Percentiles rank a stretch among this genome's conserved stretches.
phyloP scores from a whole-genome alignment of 2,329 filamentous ascomycete species.

The Biscogniauxia sp. region DNA sequence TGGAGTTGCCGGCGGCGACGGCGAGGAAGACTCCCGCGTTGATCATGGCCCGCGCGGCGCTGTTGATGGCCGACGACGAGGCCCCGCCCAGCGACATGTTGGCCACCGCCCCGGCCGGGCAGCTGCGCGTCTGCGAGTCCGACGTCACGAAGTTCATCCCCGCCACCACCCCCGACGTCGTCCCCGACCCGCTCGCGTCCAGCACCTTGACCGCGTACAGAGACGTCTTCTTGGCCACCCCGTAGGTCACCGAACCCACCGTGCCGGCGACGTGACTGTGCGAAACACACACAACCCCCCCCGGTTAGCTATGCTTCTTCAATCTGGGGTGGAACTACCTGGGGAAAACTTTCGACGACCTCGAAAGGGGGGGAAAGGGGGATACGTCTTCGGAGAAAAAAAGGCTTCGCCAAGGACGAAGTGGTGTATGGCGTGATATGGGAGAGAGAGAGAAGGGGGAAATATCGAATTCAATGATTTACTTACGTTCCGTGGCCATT shows the following conservation, averaged over 20 bases:
- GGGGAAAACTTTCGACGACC: not conserved
- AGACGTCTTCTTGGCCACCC: slow-evolving; percentile 42
- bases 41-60: slow-evolving; percentile 46
- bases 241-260: slow-evolving; percentile 39
- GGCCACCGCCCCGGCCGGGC: slow-evolving; percentile 45
- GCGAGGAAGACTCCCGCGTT: slow-evolving; percentile 48
- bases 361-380: too few species aligned
- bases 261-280: slow-evolving; percentile 18
- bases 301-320: not conserved
- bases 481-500: slow-evolving; percentile 44
- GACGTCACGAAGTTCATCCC: slow-evolving; percentile 41
- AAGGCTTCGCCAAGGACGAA: too few species aligned
- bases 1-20: slow-evolving; percentile 54
- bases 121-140: slow-evolving; percentile 42
- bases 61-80: slow-evolving; percentile 47
- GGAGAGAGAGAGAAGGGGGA: too few species aligned
- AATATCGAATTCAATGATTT: slow-evolving; percentile 2
- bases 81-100: slow-evolving; percentile 55
- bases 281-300: not conserved
- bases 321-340: not conserved
- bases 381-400: too few species aligned
- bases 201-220: slow-evolving; percentile 49
- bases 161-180: slow-evolving; percentile 31
- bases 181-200: slow-evolving; percentile 27
- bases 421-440: too few species aligned